Percentiles rank a stretch among this genome's conserved stretches.
phyloP scores from a whole-genome alignment of 257 asterid species.

The Lantana camara region DNA sequence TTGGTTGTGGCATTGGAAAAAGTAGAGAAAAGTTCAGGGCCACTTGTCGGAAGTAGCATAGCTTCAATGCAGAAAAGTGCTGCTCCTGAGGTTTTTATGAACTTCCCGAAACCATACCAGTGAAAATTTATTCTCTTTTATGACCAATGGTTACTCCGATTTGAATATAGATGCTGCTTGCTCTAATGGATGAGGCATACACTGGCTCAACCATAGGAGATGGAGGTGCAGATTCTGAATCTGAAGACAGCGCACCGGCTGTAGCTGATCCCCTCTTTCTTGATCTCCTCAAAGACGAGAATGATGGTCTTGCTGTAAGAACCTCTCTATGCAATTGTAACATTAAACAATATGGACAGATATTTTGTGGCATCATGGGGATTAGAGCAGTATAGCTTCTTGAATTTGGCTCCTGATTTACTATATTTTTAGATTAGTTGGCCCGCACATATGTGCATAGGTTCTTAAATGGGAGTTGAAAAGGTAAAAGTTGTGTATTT shows the following conservation, averaged over 20 bases:
- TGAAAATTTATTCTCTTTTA: slow-evolving; percentile 12
- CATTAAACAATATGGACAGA: slow-evolving; percentile 11
- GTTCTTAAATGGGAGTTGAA: background rate
- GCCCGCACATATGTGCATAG: background rate
- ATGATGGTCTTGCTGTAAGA: slow-evolving; percentile 94
- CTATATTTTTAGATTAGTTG: background rate
- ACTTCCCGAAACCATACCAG: slow-evolving; percentile 17
- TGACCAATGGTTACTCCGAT: slow-evolving; percentile 26
- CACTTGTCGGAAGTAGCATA: slow-evolving; percentile 89
- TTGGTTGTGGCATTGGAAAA: slow-evolving; percentile 92
- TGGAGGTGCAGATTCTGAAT: slow-evolving; percentile 93
- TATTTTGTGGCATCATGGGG: slow-evolving; percentile 14
- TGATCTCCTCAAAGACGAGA: slow-evolving; percentile 97
- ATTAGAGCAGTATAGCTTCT: slow-evolving; percentile 14
- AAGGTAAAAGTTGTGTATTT: background rate
- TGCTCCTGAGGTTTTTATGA: slow-evolving; percentile 78
- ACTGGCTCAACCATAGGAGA: slow-evolving; percentile 95
- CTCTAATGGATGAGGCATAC: slow-evolving; percentile 98
- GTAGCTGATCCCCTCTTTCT: slow-evolving; percentile 83
- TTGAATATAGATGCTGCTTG: slow-evolving; percentile 77
- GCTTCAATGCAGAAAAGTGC: slow-evolving; percentile 95
- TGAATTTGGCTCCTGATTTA: background rate
- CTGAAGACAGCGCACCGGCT: slow-evolving; percentile 82
- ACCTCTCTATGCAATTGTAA: slow-evolving; percentile 37
- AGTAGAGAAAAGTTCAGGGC: slow-evolving; percentile 85